Conservation (phyloP, 2,329 filamentous ascomycete species). For the Talaromyces rugulosus region DNA sequence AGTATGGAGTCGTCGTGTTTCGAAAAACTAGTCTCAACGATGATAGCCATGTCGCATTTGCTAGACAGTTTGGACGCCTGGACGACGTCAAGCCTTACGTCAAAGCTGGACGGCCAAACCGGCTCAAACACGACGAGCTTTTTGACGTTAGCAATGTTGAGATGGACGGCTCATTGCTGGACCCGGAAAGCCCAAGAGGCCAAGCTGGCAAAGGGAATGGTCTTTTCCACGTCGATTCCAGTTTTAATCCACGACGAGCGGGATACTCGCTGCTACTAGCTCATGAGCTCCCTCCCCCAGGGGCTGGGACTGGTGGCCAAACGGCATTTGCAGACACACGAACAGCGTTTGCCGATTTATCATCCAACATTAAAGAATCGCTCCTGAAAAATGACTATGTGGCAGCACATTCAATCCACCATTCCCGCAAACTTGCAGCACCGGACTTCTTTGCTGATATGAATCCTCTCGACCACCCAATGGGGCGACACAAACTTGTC, state of each 20-base stretch:
- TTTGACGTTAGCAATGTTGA: constrained; percentile 58
- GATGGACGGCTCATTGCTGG: constrained; percentile 43
- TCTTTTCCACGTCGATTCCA: constrained; percentile 54
- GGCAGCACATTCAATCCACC: constrained; percentile 48
- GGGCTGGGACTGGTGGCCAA: constrained; percentile 40
- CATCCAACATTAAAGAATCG: constrained; percentile 28
- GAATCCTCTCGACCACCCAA: constrained; percentile 33
- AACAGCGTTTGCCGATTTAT: constrained; percentile 48
- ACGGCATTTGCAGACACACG: constrained; percentile 54
- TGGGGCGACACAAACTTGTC: constrained; percentile 45
- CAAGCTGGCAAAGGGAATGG: constrained; percentile 46
- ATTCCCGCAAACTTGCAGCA: constrained; percentile 49
- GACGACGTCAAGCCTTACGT: constrained; percentile 53
- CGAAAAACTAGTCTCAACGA: constrained; percentile 50
- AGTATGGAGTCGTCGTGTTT: constrained; percentile 54
- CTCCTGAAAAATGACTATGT: constrained; percentile 41
- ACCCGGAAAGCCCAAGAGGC: constrained; percentile 37
- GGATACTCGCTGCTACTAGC: constrained; percentile 51
- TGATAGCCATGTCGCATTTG: constrained; percentile 49
- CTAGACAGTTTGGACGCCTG: constrained; percentile 49
- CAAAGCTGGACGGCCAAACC: constrained; percentile 42
- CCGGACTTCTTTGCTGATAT: constrained; percentile 48
- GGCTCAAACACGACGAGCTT: constrained; percentile 48
- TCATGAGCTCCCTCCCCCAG: constrained; percentile 45
- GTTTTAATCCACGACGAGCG: constrained; percentile 53